Evolutionary conservation across 129 eudicot genomes (phyloP), one percentile per base, ranked within the genome.

Genomic region (Saussurea involucrata): DNA sequence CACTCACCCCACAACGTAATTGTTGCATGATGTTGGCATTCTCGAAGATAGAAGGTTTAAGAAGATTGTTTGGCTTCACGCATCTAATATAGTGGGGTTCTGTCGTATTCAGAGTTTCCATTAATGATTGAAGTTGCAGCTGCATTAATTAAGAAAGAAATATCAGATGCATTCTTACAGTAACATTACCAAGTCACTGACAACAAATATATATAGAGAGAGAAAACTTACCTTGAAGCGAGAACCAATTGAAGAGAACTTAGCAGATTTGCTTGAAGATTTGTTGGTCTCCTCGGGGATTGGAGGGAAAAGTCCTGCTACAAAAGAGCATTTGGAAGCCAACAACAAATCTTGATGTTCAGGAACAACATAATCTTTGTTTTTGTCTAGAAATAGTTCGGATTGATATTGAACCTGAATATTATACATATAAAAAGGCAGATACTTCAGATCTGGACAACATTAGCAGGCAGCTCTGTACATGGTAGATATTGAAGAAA

Each of bases 1-100:
- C 57, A 91, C 99, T 95, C 86, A 95, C 99, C 83, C 99, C 99
- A 85, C 99, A 95, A 74, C 97, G 96, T 66, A 95, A 89, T 75
- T 95, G 99, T 84, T 92, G 97, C 94, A 95, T 80, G 81, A 95
- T 73, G 78, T 91, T 95, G 82, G 80, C 88, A 81, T 95, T 95
- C 91, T 95, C 99, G 80, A 95, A 95, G 36, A 95, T 78, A 68
- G 90, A 87, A 80, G 99, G 99, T 83, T 92, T 92, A 73, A 95
- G 97, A 60, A 78, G 86, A 88, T 95, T 95, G 73, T 95, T 95
- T 63, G 99, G 99, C 89, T 95, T 95, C 89, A 95, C 97, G 31
- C 99, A 95, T 92, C 99, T 89, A 81, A 95, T 88, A 77, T 95
- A 95, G 80, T 95, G 99, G 32, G 99, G 99, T 80, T 95, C 91